A percentile compares a stretch with the other conserved stretches of the same genome.
Evolutionary conservation across 768 basidiomycete genomes (phyloP).

Genomic region (Kwoniella botswanensis): DNA sequence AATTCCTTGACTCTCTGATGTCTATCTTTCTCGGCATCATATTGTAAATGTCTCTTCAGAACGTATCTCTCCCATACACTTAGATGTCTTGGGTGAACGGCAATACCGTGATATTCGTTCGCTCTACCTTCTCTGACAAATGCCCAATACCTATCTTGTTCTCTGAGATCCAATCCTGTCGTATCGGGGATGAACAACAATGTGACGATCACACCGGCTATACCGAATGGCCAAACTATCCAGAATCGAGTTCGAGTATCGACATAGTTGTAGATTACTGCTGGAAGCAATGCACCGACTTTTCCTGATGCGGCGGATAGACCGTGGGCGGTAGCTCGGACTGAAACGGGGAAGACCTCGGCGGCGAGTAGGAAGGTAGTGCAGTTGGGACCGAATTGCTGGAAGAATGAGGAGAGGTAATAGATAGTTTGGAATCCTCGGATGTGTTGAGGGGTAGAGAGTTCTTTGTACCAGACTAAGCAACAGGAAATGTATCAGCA

Average conservation of each 20-base stretch:
- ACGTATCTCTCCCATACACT: constrained; percentile 55
- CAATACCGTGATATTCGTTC: constrained; percentile 59
- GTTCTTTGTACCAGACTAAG: constrained; percentile 53
- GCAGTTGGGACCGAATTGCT: constrained; percentile 57
- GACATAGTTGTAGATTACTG: constrained; percentile 60
- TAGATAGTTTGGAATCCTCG: constrained; percentile 60
- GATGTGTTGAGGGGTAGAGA: constrained; percentile 52
- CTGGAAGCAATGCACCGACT: constrained; percentile 59
- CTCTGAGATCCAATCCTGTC: constrained; percentile 60
- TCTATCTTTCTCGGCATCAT: constrained; percentile 58
- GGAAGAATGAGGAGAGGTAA: constrained; percentile 59
- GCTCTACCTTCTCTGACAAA: constrained; percentile 57
- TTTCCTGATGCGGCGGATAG: constrained; percentile 59
- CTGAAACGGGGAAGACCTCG: constrained; percentile 60
- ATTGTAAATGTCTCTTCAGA: constrained; percentile 57
- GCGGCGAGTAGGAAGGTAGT: constrained; percentile 60
- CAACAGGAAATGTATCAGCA: constrained; percentile 15
- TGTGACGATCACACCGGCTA: constrained; percentile 50
- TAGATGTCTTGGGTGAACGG: constrained; percentile 60
- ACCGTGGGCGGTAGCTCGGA: constrained; percentile 60
- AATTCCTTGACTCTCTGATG: constrained; percentile 58
- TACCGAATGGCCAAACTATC: constrained; percentile 60
- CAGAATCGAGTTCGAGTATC: constrained; percentile 53
- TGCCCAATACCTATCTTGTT: constrained; percentile 60
- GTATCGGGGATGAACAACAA: constrained; percentile 58